Evolutionary conservation across 331 rosid species (phyloP), one percentile per base, ranked within the genome.

Genomic region (Ulmus americana): DNA sequence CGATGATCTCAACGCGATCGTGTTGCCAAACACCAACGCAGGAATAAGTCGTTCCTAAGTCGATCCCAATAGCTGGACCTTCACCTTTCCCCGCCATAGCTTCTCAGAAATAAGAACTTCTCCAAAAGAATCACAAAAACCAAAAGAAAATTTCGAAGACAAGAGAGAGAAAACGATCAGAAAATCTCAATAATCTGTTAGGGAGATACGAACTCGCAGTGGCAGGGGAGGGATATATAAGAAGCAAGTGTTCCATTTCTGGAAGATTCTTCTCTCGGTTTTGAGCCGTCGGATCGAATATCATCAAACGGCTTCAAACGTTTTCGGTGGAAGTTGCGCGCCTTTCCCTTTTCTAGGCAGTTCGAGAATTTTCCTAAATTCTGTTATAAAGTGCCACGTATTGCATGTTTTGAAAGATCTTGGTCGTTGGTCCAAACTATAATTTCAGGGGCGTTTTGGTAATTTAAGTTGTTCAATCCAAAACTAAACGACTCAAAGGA

Each of bases 21-120:
- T 83, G 83, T 39, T 85, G 89, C 95, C 95, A 88, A 15, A 85
- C 86, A 2, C 91, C 91, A 3, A 85, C 91, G 11, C 91, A 88
- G 0, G 91, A 88, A 44, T 85, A 88, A 0, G 87, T 85, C 5
- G 91, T 88, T 2, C 95, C 95, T 59, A 85, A 39, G 57, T 88
- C 95, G 61, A 88, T 88, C 61, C 95, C 95, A 7, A 88, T 88
- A 1, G 91, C 91, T 20, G 91, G 91, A 38, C 88, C 91, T 8
- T 87, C 88, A 1, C 88, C 86, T 72, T 84, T 87, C 0, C 80
- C 95, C 44, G 95, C 91, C 95, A 88, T 87, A 15, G 0, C 54
- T 43, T 28, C 16, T 1, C 15, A 18, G 45, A 40, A 22, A 22
- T 4, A 1, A 48, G 6, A 48, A 8, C 4, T 10, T 6, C 10